Evolutionary conservation across 768 basidiomycete genomes (phyloP), one percentile per base, ranked within the genome.

Genomic region (Mycena albidolilacea): DNA sequence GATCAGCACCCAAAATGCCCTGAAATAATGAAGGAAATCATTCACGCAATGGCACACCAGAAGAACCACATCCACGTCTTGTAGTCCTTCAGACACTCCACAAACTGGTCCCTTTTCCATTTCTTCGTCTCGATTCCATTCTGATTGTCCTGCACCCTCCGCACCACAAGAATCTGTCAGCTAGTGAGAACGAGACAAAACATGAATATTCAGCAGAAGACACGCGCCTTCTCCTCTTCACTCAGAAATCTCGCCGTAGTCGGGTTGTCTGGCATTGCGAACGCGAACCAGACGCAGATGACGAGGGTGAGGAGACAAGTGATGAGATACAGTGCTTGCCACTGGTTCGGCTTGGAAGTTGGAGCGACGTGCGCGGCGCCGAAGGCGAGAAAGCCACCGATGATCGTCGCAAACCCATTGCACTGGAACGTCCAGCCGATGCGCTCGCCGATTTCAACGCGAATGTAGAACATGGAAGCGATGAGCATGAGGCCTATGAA

Each of bases 21-120:
- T 11, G 54, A 55, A 9, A 35, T 55, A 55, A 55, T 23, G 30
- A 35, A 55, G 54, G 54, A 55, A 55, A 35, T 55, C 35, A 55
- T 55, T 55, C 54, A 55, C 54, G 54, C 21, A 55, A 55, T 55
- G 54, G 54, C 54, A 55, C 54, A 37, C 54, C 54, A 55, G 30
- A 55, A 55, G 30, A 55, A 55, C 54, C 54, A 55, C 54, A 55
- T 55, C 54, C 54, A 55, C 54, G 54, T 55, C 54, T 55, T 55
- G 54, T 55, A 55, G 30, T 55, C 54, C 30, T 55, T 55, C 12
- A 55, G 37, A 55, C 54, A 55, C 30, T 55, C 54, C 54, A 55
- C 54, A 55, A 55, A 55, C 30, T 55, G 54, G 23, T 55, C 30
- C 54, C 37, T 55, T 30, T 55, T 55, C 54, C 54, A 55, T 55